Evolutionary conservation across 2,329 filamentous ascomycete genomes (phyloP), one percentile per base, ranked within the genome.

Genomic region (Calonectria pauciramosa): DNA sequence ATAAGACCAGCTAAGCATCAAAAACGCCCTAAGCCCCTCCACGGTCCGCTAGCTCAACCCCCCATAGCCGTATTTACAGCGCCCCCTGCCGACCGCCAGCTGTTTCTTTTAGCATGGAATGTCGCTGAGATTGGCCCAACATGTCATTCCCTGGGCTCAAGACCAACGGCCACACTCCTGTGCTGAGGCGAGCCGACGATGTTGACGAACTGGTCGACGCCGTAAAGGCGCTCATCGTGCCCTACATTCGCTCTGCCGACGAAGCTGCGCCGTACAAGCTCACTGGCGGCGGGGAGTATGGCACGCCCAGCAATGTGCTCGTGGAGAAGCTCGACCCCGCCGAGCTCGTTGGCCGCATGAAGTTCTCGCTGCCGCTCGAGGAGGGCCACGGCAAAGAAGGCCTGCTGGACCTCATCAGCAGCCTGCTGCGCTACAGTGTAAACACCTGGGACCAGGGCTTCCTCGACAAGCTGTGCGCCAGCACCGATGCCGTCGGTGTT

Each of bases 381-480:
- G 83, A 88, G 52, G 93, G 91, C 16, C 87, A 86, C 75, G 94
- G 93, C 1, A 94, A 94, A 78, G 91, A 94, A 56, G 96, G 96
- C 0, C 87, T 98, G 49, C 86, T 98, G 38, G 89, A 92, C 44
- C 91, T 92, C 5, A 89, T 98, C 60, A 87, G 92, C 77, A 90
- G 92, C 74, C 89, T 98, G n/a, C 88, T 98, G 51, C 89, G 91
- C 77, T 96, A 97, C 85, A 96, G 94, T 81, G 96, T 99, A 82
- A 99, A 99, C 86, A 98, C 96, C 20, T 99, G 96, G 95, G 94
- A 98, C 82, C 96, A 98, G 85, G 96, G 96, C 18, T 99, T 99
- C 85, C 87, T 99, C 82, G 96, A 98, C 86, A 99, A 99, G 87
- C 89, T 99, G 23, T 99, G 98, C 85, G 92, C 94, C 20, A 94